Evolutionary conservation across 1,284 basidiomycete genomes (phyloP), one percentile per base, ranked within the genome.

Genomic region (Cutaneotrichosporon sp.): DNA sequence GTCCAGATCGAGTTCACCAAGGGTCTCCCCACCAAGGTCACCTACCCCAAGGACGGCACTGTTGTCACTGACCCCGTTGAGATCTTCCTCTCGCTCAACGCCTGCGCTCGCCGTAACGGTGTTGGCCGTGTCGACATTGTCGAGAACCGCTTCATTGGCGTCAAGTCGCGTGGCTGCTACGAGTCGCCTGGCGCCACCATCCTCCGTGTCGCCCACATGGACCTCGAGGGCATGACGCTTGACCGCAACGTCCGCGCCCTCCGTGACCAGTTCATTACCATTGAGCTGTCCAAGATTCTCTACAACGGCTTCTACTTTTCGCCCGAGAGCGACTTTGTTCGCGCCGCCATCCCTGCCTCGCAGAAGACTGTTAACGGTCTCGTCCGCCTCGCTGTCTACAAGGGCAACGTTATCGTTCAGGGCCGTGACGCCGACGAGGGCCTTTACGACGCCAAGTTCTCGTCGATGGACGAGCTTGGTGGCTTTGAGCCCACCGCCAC

Each of bases 391-490:
- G 92, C 91, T 80, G 82, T 98, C 53, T 95, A 96, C 87, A 97
- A 97, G 85, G 96, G 97, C 68, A 98, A 97, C 81, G 91, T 96
- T 56, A 85, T 96, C 71, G 85, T 99, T 66, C 92, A 97, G 80
- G 96, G 96, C 56, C 88, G 97, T 64, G 87, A 87, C 75, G 96
- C 93, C 67, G 85, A 91, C 30, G 76, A 91, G 89, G 90, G 91
- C 75, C 85, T 97, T 36, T 99, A 99, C 81, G 96, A 99, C 76
- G 94, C 92, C 76, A 90, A 90, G 65, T 87, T 97, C 82, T 93
- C 93, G n/a, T 97, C 93, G 65, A 99, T 99, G 96, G 96, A 99
- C 81, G 95, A 97, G 83, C 88, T 97, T 66, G 95, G 95, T 70
- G 96, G 96, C 55, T 98, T 98, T 82, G 91, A 95, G 82, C 91